A percentile compares a stretch with the other conserved stretches of the same genome.
Evolutionary conservation across 2,329 filamentous ascomycete species (phyloP).

Genomic region (Aspergillus bombycis): DNA sequence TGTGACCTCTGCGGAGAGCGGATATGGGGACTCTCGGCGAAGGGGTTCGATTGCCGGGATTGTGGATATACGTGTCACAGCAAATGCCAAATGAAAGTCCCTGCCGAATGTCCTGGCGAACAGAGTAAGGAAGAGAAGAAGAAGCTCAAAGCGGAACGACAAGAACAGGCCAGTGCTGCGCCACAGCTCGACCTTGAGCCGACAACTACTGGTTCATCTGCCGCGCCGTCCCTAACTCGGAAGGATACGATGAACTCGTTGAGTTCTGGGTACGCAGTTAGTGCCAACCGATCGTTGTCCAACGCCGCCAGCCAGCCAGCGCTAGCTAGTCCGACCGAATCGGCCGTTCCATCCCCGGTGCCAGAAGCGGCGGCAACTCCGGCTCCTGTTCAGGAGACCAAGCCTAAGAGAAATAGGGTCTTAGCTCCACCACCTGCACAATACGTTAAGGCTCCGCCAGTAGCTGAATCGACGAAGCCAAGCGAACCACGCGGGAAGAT

Average conservation of each 20-base stretch:
- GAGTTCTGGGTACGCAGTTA: constrained; percentile 83
- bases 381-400: constrained; percentile 25
- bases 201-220: constrained; percentile 47
- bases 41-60: constrained; percentile 93
- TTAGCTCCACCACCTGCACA: constrained; percentile 84
- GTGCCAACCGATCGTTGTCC: constrained; percentile 74
- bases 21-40: constrained; percentile 95
- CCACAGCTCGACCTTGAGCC: constrained; percentile 42
- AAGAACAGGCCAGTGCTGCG: constrained; percentile 72
- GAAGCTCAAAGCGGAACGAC: constrained; percentile 83
- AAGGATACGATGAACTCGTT: constrained; percentile 89
- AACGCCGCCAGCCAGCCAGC: constrained; percentile 58
- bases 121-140: constrained; percentile 94
- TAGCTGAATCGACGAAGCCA: constrained; percentile 45
- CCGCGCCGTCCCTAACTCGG: constrained; percentile 70
- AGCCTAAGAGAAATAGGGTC: constrained; percentile 67
- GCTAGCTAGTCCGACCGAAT: constrained; percentile 49
- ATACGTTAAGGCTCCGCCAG: constrained; percentile 71
- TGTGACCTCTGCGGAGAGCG: constrained; percentile 95
- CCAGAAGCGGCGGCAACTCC: constrained; percentile 18
- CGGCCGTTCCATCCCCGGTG: constrained; percentile 41
- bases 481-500: constrained; percentile 76
- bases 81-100: constrained; percentile 99
- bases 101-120: constrained; percentile 92
- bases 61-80: constrained; percentile 98